These are phyloP conservation scores for Torulaspora gathmanii DNA, from an alignment of 805 yeast species.

Conservation along the genomic window DNA sequence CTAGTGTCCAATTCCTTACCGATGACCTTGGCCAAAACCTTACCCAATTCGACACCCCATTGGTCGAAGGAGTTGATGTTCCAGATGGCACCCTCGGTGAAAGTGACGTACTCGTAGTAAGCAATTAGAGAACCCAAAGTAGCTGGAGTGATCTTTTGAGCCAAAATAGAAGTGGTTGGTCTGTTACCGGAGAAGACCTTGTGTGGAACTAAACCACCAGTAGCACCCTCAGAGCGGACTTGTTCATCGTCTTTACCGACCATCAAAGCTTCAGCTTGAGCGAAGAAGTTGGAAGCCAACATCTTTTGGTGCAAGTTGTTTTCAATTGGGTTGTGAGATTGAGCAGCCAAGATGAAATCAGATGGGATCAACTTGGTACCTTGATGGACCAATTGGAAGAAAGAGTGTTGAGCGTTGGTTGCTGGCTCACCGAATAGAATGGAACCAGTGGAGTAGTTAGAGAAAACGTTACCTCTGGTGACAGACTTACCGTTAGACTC, in stretches of 20 bases:
- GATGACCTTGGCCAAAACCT: constrained; percentile 93
- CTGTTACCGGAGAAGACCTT: constrained; percentile 97
- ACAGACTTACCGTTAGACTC: constrained; percentile 99
- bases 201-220: constrained; percentile 85
- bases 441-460: constrained; percentile 93
- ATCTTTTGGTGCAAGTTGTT: constrained; percentile 90
- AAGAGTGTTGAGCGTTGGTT: constrained; percentile 97
- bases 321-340: constrained; percentile 96
- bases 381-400: constrained; percentile 99
- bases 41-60: constrained; percentile 99
- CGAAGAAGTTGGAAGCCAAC: constrained; percentile 98
- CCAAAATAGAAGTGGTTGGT: constrained; percentile 96
- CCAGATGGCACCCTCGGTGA: constrained; percentile 99
- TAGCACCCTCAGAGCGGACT: constrained; percentile 85
- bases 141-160: constrained; percentile 95
- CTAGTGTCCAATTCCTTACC: constrained; percentile 77
- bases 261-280: constrained; percentile 97
- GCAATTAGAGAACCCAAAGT: constrained; percentile 94
- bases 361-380: constrained; percentile 97
- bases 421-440: constrained; percentile 98
- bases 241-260: constrained; percentile 85
- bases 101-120: constrained; percentile 95
- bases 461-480: constrained; percentile 84
- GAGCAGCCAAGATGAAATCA: constrained; percentile 94
- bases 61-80: constrained; percentile 99